phyloP scores from a whole-genome alignment of 2,329 filamentous ascomycete species.

The Fusarium begoniae region DNA sequence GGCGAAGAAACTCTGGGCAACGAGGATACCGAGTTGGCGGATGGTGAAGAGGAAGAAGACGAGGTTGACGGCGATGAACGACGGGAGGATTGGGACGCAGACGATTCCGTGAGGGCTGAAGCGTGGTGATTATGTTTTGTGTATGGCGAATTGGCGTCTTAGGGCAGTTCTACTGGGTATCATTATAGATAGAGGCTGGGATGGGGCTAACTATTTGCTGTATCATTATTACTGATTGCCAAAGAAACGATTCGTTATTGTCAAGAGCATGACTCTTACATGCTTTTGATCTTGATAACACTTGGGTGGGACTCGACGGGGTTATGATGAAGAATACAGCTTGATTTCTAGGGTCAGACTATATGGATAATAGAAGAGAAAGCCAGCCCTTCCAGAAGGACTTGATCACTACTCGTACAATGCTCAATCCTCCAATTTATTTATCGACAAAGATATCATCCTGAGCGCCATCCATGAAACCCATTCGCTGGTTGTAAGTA shows the following conservation, averaged over 20 bases:
- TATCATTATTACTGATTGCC: background rate
- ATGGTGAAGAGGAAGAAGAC: conserved; percentile 29
- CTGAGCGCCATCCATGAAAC: conserved; percentile 46
- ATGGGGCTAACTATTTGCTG: background rate
- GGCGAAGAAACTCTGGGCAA: conserved; percentile 28
- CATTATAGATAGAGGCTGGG: background rate
- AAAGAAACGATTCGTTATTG: background rate
- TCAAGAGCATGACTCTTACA: background rate
- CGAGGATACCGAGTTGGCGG: conserved; percentile 30
- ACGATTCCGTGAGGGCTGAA: conserved; percentile 14
- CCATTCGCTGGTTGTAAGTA: conserved; percentile 48
- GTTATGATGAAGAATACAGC: background rate
- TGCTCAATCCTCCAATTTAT: background rate
- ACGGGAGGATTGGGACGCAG: conserved; percentile 5
- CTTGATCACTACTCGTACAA: background rate
- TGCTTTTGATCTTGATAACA: background rate
- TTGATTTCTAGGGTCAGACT: too few relatives aligned
- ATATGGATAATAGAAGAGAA: background rate
- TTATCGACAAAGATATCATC: conserved; percentile 43
- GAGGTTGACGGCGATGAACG: background rate
- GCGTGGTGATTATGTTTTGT: conserved; percentile 1
- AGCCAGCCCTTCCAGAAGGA: conserved; percentile 7
- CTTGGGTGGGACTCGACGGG: background rate
- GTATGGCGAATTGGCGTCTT: conserved; percentile 23
- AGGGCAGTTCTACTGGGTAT: background rate